Evolutionary conservation across 2,329 filamentous ascomycete genomes (phyloP), one percentile per base, ranked within the genome.

Genomic region (Cercospora berteroae): DNA sequence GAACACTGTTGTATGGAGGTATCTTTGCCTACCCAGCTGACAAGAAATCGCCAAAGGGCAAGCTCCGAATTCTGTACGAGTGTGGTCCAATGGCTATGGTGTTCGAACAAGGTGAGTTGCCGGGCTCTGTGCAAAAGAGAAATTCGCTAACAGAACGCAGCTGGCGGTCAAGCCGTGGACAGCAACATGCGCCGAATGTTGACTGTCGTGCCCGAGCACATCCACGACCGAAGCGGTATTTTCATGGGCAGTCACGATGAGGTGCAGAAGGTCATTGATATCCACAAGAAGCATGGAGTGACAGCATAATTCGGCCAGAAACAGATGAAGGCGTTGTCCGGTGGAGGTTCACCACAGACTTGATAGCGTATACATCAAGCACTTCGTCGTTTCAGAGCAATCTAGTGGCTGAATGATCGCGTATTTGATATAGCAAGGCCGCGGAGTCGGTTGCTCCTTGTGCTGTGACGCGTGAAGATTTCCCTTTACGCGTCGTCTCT

Each of bases 51-150:
- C 93, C 94, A 71, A 99, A 98, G 88, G 95, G 95, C 74, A 99
- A 99, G 85, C 87, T 99, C 73, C 88, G 95, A 72, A 99, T 99
- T 73, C 80, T 99, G 75, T 99, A 99, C 82, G 95, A 99, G 84
- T 99, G 95, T 79, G 95, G 95, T 13, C 95, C 95, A 44, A 99
- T 99, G 95, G 95, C 95, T 25, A 91, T 98, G 90, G 88, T 99
- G 6, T 98, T 99, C 80, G 95, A 99, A 83, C 97, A 99, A 82
- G 95, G 92, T 94, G 81, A 82, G 89, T 33, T 16, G n/a, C n/a
- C n/a, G n/a, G n/a, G n/a, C n/a, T n/a, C n/a, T n/a, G n/a, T n/a
- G n/a, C n/a, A n/a, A n/a, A n/a, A n/a, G n/a, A n/a, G n/a, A n/a
- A n/a, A n/a, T n/a, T n/a, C 20, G 39, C 18, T 58, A 75, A 75